Evolutionary conservation across 2,329 filamentous ascomycete genomes (phyloP), one percentile per base, ranked within the genome.

Genomic region (Xenosphaeropsis pyriputrescens): DNA sequence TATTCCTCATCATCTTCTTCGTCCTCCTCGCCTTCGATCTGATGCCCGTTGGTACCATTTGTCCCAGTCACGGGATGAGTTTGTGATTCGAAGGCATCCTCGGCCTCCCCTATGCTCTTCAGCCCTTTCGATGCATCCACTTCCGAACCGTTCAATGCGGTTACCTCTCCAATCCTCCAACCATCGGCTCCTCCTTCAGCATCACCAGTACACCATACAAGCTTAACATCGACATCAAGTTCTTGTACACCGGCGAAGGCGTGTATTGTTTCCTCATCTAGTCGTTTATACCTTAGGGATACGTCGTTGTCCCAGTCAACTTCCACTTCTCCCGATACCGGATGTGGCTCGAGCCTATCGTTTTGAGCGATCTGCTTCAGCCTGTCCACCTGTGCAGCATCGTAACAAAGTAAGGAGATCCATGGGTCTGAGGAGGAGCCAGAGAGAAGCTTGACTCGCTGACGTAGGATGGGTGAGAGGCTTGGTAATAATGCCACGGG

Each of bases 291-390:
- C 38, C 70, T 66, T 18, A 67, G 64, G 41, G 73, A 64, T 6
- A 73, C 68, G 40, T 85, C 79, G 66, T 70, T 67, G 38, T 85
- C 78, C 55, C 56, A 67, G 49, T 75, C 69, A 15, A 88, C 59
- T 58, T 89, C 83, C 38, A 89, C 72, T 56, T 88, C 82, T 38
- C 82, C 83, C 2, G 80, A 85, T 4, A 80, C 74, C 3, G 84
- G 84, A 50, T 91, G 84, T n/a, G 81, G 80, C 55, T 88, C 80
- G 22, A 89, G 63, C 34, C 68, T 61, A 38, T 81, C 72, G 39
- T 69, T 67, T 47, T 69, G 67, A 22, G 75, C 74, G 12, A 79
- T 61, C 41, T 72, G 63, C n/a, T 68, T 64, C 14, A 89, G 64
- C 45, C 64, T 69, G 7, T 62, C 54, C 2, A 62, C 65, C 32